Conservation (phyloP, 306 rosid species). For the Quercus alba region DNA sequence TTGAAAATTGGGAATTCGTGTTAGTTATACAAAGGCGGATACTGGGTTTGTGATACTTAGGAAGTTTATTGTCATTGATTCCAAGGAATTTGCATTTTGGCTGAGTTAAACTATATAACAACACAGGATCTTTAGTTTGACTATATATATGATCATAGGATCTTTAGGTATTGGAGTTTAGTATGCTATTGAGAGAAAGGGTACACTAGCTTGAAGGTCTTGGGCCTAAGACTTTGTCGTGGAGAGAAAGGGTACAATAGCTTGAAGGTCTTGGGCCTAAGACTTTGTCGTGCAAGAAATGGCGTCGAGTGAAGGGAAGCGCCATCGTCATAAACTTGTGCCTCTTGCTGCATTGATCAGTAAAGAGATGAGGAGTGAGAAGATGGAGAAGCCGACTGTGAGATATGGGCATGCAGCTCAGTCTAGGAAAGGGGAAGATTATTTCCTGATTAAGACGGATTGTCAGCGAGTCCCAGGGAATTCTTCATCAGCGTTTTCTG, state of each 20-base stretch:
- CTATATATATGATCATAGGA: not conserved
- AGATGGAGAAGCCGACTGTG: slow-evolving; percentile 85
- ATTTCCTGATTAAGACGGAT: slow-evolving; percentile 73
- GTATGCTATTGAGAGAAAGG: slow-evolving; percentile 33
- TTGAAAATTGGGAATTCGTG: slow-evolving; percentile 5
- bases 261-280: slow-evolving; percentile 21
- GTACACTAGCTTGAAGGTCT: slow-evolving; percentile 25
- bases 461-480: slow-evolving; percentile 80
- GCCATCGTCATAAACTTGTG: slow-evolving; percentile 65
- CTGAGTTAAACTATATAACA: not conserved
- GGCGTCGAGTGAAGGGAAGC: slow-evolving; percentile 72
- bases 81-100: slow-evolving; percentile 2
- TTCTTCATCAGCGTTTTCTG: slow-evolving; percentile 72
- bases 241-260: slow-evolving; percentile 25
- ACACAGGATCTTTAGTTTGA: slow-evolving; percentile 4
- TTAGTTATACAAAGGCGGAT: not conserved
- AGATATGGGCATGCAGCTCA: slow-evolving; percentile 84
- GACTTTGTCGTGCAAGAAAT: slow-evolving; percentile 38
- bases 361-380: slow-evolving; percentile 86
- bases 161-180: slow-evolving; percentile 17
- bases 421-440: slow-evolving; percentile 94
- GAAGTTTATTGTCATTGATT: not conserved
- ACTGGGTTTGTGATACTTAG: not conserved
- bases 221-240: not conserved
- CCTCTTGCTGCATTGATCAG: slow-evolving; percentile 92